Conservation (phyloP, 2,329 filamentous ascomycete genomes). For the Sporothrix globosa region DNA sequence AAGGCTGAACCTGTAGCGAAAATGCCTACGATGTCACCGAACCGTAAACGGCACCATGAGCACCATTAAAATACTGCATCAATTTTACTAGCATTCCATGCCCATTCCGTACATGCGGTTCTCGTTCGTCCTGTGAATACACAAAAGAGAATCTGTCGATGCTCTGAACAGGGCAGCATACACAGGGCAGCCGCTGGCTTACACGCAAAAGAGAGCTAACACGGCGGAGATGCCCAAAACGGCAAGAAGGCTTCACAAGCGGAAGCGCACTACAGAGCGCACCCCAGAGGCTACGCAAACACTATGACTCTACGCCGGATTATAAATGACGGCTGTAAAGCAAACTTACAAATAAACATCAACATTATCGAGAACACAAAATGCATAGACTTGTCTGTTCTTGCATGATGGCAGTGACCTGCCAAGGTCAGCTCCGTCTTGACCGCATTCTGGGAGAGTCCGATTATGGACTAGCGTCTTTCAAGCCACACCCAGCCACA, state of each 20-base stretch:
- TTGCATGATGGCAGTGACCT: no score
- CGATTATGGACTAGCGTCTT: not conserved
- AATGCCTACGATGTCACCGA: no score
- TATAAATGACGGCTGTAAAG: not conserved
- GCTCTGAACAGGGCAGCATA: not conserved
- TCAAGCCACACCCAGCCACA: conserved; percentile 14
- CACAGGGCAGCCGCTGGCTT: not conserved
- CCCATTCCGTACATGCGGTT: not conserved
- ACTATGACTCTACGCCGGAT: not conserved
- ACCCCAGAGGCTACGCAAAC: not conserved
- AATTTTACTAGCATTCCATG: not conserved
- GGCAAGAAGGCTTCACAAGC: not conserved
- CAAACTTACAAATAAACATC: not conserved
- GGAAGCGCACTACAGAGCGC: no score
- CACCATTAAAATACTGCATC: not conserved
- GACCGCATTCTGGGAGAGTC: not conserved
- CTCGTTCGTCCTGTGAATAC: not conserved
- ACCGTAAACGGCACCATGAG: not conserved
- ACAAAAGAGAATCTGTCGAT: not conserved
- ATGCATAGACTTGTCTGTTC: not conserved
- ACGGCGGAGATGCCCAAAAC: conserved; percentile 9
- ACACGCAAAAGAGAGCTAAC: conserved; percentile 8
- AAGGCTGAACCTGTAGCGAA: no score
- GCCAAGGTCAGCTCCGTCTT: no score
- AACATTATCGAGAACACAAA: not conserved